These are phyloP conservation scores for Leucosporidium yakuticum DNA, from an alignment of 768 basidiomycete genomes.

Conservation along the genomic window DNA sequence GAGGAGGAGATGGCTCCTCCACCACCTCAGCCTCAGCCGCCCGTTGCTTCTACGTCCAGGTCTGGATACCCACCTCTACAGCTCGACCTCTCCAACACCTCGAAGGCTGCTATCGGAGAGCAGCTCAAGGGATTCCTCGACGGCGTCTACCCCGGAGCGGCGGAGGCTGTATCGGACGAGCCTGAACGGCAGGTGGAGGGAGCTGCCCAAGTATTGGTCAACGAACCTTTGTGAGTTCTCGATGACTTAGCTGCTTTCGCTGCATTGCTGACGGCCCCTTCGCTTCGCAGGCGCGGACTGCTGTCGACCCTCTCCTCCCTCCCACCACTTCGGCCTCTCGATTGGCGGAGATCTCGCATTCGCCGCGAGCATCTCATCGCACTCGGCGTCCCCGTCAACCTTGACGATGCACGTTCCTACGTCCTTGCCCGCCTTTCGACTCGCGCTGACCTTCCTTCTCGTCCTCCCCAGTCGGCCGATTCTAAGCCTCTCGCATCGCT, in stretches of 20 bases:
- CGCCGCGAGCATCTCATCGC: conserved; percentile 27
- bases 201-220: conserved; percentile 18
- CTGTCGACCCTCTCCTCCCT: conserved; percentile 8
- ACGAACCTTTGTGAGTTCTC: conserved; percentile 21
- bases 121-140: conserved; percentile 16
- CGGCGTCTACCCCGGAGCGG: conserved; percentile 6
- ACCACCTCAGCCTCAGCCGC: not conserved
- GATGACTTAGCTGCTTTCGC: not conserved
- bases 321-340: conserved; percentile 23
- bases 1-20: not conserved
- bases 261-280: not conserved
- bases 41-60: not conserved
- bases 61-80: conserved; percentile 10
- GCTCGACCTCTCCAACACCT: conserved; percentile 9
- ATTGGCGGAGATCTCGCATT: conserved; percentile 28
- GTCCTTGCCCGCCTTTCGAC: not conserved
- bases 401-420: conserved; percentile 24
- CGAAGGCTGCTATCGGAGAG: conserved; percentile 5
- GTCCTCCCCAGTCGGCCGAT: not conserved
- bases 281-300: conserved; percentile 12
- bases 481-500: conserved; percentile 4
- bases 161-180: conserved; percentile 14
- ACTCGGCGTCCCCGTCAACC: conserved; percentile 30
- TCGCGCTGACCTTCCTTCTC: not conserved
- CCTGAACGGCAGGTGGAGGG: conserved; percentile 32